Base-by-base conservation (phyloP, 352 stramenopile genomes). In the Aphanomyces euteiches region DNA sequence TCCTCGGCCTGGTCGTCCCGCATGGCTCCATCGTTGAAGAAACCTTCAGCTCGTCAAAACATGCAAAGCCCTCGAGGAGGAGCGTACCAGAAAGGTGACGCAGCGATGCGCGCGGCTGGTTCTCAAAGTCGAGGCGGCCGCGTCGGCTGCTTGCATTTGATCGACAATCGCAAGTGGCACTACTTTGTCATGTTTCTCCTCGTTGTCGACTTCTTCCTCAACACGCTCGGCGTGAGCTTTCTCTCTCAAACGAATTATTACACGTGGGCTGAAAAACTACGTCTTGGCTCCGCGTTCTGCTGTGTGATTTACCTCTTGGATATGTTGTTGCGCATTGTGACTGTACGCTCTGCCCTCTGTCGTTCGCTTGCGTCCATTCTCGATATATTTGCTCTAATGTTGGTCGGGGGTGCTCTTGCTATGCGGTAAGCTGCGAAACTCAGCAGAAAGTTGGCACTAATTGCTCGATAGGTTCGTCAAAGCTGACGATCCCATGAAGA, bases 101-200 rank as follows among this genome's bases (percentile, higher is more conserved):
- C 58, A 15, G 37, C 56, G 3, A 38, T 34, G 34, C 34, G 17
- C 15, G 56, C 56, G 38, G 38, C 39, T n/a, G 21, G 39, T 48
- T 17, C 58, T 38, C 28, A 38, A 12, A 41, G 58, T 17, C 59
- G 48, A 13, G 21, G 59, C 34, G 57, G 36, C 10, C 59, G 59
- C 41, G 38, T 67, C 13, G 41, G 59, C 41, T 67, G 59, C 41
- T 70, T 93, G 68, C 87, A 84, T 37, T 81, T 93, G 45, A 90
- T 93, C 74, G 87, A 95, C 74, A 90, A 84, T 56, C 85, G 87
- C 73, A 92, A 91, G 73, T 95, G 87, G 87, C 87, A 95, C 72
- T 93, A 95, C 75, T 87, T 79, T 47, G 83, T 92, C 72, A 90
- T 86, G 3, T 90, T 93, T 57, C 80, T 84, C 73, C 83, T 95